Evolutionary conservation across 805 yeast genomes (phyloP), one percentile per base, ranked within the genome.

Genomic region (Kodamaea jinghongensis): DNA sequence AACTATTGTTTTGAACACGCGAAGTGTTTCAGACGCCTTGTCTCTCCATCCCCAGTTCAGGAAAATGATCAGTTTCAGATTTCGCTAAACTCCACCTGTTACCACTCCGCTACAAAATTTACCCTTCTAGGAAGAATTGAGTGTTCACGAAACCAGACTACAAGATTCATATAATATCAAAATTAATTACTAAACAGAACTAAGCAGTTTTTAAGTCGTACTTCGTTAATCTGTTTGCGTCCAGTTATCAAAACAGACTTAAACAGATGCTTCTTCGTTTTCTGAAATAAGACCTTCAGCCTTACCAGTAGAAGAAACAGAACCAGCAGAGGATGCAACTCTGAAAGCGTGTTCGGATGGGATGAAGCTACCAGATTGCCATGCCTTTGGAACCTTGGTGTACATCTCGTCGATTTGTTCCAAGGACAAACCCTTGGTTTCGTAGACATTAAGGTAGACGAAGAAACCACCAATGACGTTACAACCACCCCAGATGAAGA

Each of bases 401-500:
- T 61, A 65, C 61, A 66, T 54, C 47, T 63, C 68, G 49, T 66
- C 71, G 46, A 64, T 63, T 50, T 66, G 68, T 52, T 66, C 72
- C 49, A 66, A 63, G 35, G 70, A 46, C 48, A 66, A 61, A 34
- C 68, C 68, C 56, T 65, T 65, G 43, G 71, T 63, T 54, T 66
- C 72, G 51, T 61, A 64, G 46, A 66, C 60, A 44, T 56, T 46
- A 46, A 44, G 42, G 54, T 51, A 66, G 38, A 63, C 65, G 42
- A 62, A 66, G 28, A 61, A 9, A 28, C 50, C 52, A 48, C 71
- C 63, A 34, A 60, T 37, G 37, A 56, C 53, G 55, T 65, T 65
- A 43, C 56, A 65, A 3, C 70, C 68, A 49, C 70, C 70, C 71
- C 71, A 66, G 49, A 66, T 57, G 54, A 65, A 66, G 52, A 66